Percentiles rank a stretch among this genome's conserved stretches.
Evolutionary conservation across 2,329 filamentous ascomycete species (phyloP).

Genomic region (Stemphylium vesicarium): DNA sequence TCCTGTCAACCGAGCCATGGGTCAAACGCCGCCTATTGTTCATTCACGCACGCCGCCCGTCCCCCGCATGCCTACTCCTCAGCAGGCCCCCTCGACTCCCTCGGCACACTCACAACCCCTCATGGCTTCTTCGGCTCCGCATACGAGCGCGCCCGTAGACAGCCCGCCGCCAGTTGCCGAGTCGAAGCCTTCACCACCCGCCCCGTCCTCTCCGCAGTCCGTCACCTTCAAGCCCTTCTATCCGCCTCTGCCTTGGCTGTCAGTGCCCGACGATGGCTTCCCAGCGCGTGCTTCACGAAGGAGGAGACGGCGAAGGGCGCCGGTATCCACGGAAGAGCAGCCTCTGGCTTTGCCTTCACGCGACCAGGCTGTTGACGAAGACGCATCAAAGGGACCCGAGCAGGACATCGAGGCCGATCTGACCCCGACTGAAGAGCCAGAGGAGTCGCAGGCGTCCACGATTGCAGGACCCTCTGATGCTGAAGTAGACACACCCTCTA

Average conservation of each 20-base stretch:
- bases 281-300: slow-evolving; percentile 57
- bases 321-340: slow-evolving; percentile 47
- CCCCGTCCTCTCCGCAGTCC: slow-evolving; percentile 29
- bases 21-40: slow-evolving; percentile 47
- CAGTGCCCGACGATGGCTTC: slow-evolving; percentile 61
- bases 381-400: slow-evolving; percentile 15
- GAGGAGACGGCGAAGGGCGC: slow-evolving; percentile 53
- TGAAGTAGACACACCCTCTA: slow-evolving; percentile 62
- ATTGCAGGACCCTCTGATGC: slow-evolving; percentile 54
- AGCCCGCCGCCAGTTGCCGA: slow-evolving; percentile 33
- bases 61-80: slow-evolving; percentile 39
- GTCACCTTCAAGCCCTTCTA: slow-evolving; percentile 54
- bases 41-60: slow-evolving; percentile 46
- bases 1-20: slow-evolving; percentile 48
- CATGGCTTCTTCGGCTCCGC: slow-evolving; percentile 42
- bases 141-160: slow-evolving; percentile 37
- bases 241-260: slow-evolving; percentile 66
- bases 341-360: slow-evolving; percentile 61
- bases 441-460: slow-evolving; percentile 53
- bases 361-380: slow-evolving; percentile 38
- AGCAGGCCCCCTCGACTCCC: slow-evolving; percentile 43
- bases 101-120: slow-evolving; percentile 45
- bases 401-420: slow-evolving; percentile 28
- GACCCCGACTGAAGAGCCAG: slow-evolving; percentile 51
- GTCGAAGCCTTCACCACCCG: slow-evolving; percentile 21